Percentiles rank a stretch among this genome's conserved stretches.
These are phyloP conservation scores for Closterium sp. DNA, from an alignment of 139 green algal genomes.

Conservation along the genomic window DNA sequence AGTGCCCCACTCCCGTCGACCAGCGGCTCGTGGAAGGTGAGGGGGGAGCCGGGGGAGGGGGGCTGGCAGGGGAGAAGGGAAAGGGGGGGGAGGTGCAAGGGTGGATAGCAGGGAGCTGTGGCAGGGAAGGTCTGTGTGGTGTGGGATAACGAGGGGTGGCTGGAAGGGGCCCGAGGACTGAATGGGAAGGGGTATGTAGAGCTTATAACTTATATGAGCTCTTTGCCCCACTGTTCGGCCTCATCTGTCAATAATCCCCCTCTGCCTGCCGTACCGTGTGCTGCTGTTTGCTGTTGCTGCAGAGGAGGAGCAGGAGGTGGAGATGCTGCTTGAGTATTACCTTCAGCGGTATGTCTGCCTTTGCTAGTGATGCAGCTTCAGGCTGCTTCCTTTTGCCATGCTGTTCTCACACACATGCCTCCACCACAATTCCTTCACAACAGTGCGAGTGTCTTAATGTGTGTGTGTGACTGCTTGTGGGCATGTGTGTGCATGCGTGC, in stretches of 20 bases:
- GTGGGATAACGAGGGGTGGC: no score
- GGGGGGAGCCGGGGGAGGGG: background rate
- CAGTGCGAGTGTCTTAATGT: background rate
- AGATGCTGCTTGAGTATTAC: slow-evolving; percentile 64
- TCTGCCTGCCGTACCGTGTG: no score
- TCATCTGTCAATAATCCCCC: no score
- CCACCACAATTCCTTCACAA: no score
- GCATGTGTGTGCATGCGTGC: background rate
- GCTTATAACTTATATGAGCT: no score
- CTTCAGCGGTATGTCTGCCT: slow-evolving; percentile 42
- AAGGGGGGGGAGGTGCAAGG: no score
- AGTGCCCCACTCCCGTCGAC: slow-evolving; percentile 13
- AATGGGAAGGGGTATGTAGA: no score
- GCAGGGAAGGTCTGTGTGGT: no score
- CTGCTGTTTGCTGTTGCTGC: background rate
- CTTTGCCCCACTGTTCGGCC: no score
- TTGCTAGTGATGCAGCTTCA: no score
- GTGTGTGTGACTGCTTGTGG: background rate
- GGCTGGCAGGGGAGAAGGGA: background rate
- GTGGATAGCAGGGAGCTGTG: background rate
- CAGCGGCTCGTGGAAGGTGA: slow-evolving; percentile 14
- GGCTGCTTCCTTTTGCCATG: background rate
- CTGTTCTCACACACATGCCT: no score
- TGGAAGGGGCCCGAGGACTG: background rate
- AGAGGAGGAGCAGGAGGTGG: slow-evolving; percentile 57